Conservation (phyloP, 2,329 filamentous ascomycete genomes). For the Colletotrichum endophyticum region DNA sequence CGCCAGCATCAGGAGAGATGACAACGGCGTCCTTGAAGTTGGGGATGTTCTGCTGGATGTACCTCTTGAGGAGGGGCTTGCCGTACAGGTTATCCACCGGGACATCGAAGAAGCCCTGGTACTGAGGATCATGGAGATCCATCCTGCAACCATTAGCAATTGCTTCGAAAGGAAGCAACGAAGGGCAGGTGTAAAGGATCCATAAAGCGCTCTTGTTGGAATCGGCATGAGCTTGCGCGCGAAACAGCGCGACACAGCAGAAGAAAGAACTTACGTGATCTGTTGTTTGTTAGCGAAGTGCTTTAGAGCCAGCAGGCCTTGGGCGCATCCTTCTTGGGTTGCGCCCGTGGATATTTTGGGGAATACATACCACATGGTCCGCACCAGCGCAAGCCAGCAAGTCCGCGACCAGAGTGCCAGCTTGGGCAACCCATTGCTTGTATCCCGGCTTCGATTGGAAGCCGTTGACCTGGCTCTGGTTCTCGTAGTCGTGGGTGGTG, state of each 20-base stretch:
- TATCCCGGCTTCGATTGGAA: constrained; percentile 88
- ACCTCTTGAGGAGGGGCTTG: constrained; percentile 72
- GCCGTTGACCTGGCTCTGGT: constrained; percentile 58
- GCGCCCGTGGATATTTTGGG: background rate
- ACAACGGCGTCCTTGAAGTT: constrained; percentile 87
- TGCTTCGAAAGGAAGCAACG: constrained; percentile 15
- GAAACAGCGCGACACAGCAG: background rate
- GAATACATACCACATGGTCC: constrained; percentile 71
- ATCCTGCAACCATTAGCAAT: constrained; percentile 52
- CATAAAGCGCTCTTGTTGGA: background rate
- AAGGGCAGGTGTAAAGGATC: background rate
- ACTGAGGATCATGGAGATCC: constrained; percentile 95
- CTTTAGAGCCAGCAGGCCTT: no score
- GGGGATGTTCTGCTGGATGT: constrained; percentile 81
- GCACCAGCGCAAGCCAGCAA: constrained; percentile 94
- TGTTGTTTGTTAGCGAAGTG: background rate
- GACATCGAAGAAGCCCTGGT: constrained; percentile 98
- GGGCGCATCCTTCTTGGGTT: background rate
- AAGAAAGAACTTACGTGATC: constrained; percentile 26
- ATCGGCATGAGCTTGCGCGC: background rate
- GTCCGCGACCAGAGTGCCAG: constrained; percentile 92
- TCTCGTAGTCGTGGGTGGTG: constrained; percentile 65
- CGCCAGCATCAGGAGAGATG: constrained; percentile 94
- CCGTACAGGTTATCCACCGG: constrained; percentile 98
- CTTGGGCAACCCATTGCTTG: constrained; percentile 98